These are phyloP conservation scores for Trametes elegans DNA, from an alignment of 768 basidiomycete species.

Conservation along the genomic window DNA sequence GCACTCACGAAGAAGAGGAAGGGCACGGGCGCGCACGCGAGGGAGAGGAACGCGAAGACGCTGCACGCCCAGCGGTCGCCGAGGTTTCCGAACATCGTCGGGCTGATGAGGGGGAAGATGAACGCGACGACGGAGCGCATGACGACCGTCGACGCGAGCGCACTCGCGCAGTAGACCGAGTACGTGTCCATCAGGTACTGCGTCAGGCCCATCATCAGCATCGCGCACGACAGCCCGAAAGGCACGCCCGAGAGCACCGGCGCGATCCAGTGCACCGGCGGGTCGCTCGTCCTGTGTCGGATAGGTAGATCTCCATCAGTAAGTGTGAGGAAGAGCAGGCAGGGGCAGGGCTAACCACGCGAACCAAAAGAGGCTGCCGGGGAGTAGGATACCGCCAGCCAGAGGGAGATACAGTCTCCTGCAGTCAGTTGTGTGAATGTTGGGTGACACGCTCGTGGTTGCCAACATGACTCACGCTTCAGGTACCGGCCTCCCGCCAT, in stretches of 20 bases:
- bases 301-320: too few species aligned
- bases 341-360: conserved; percentile 51
- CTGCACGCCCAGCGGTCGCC: conserved; percentile 57
- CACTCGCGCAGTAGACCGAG: conserved; percentile 62
- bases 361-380: conserved; percentile 65
- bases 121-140: conserved; percentile 62
- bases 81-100: conserved; percentile 48
- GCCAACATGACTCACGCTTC: conserved; percentile 46
- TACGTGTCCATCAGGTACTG: conserved; percentile 75
- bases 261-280: conserved; percentile 61
- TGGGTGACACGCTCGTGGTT: neutral
- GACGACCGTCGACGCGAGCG: conserved; percentile 67
- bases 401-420: conserved; percentile 62
- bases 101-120: conserved; percentile 58
- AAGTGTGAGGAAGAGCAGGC: neutral
- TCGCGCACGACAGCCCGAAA: conserved; percentile 64
- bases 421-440: neutral
- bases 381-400: conserved; percentile 49
- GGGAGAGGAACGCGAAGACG: conserved; percentile 51
- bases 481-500: conserved; percentile 52
- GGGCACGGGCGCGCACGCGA: conserved; percentile 54
- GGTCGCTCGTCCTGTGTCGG: conserved; percentile 45
- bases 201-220: conserved; percentile 62
- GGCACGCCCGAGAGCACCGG: conserved; percentile 65
- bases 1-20: conserved; percentile 53